Evolutionary conservation across 805 yeast species (phyloP).

Genomic region (Phaffomyces thermotolerans): DNA sequence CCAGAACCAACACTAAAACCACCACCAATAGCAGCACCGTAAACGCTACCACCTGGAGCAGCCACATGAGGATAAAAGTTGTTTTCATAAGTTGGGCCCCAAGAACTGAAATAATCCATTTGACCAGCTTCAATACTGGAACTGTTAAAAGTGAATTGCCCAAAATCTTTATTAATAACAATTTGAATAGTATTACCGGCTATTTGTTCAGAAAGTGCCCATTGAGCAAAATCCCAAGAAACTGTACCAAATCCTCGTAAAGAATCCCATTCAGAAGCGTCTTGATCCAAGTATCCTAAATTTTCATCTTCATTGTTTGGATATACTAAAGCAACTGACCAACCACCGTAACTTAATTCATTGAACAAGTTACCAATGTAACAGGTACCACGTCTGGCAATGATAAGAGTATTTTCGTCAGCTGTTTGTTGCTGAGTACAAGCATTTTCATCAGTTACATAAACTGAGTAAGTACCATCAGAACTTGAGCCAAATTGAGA

Average conservation of each 20-base stretch:
- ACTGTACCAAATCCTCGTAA: conserved; percentile 4
- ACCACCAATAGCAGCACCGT: conserved; percentile 9
- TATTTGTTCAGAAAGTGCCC: conserved; percentile 5
- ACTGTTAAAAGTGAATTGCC: not conserved
- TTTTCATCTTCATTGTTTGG: not conserved
- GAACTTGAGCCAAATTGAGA: not conserved
- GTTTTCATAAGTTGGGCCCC: conserved; percentile 17
- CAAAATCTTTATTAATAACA: not conserved
- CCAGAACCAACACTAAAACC: conserved; percentile 9
- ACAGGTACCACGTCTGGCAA: conserved; percentile 7
- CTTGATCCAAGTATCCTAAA: not conserved
- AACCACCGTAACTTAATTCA: not conserved
- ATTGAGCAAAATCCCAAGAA: conserved; percentile 8
- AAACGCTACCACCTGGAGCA: conserved; percentile 17
- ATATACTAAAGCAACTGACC: not conserved
- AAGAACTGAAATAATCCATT: conserved; percentile 9
- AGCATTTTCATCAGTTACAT: conserved; percentile 2
- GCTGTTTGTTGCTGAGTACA: conserved; percentile 1
- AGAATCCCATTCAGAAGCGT: not conserved
- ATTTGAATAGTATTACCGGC: conserved; percentile 7
- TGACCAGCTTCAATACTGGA: conserved; percentile 7
- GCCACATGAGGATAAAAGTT: conserved; percentile 12
- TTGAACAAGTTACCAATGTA: not conserved
- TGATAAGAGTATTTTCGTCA: conserved; percentile 1
- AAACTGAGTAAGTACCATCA: conserved; percentile 6